Evolutionary conservation across 2,329 filamentous ascomycete species (phyloP).

Genomic region (Drechslerella dactyloides): DNA sequence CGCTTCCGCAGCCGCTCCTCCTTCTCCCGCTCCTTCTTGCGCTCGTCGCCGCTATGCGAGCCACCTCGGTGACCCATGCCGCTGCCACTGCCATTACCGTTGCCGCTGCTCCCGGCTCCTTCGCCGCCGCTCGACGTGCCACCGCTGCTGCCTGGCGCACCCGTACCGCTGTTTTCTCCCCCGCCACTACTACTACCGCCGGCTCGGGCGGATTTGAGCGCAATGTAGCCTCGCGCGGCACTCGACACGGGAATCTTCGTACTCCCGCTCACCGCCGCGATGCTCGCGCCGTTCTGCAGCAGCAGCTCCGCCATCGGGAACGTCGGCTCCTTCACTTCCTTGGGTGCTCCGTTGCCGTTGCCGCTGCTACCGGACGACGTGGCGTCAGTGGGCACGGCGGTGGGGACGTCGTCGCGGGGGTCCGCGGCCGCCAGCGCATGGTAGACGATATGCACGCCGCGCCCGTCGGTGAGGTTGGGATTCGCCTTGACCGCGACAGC

Average conservation of each 20-base stretch:
- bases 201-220: conserved; percentile 70
- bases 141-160: conserved; percentile 35
- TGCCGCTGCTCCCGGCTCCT: conserved; percentile 56
- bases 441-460: conserved; percentile 87
- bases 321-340: conserved; percentile 66
- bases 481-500: conserved; percentile 85
- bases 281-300: conserved; percentile 89
- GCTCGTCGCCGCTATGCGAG: conserved; percentile 53
- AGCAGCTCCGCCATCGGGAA: conserved; percentile 92
- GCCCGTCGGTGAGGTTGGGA: conserved; percentile 81
- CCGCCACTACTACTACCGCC: conserved; percentile 65
- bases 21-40: conserved; percentile 66
- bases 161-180: conserved; percentile 49
- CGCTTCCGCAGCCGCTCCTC: conserved; percentile 77
- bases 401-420: conserved; percentile 60
- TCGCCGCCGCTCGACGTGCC: not conserved
- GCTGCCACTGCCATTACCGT: conserved; percentile 26
- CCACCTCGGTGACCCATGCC: conserved; percentile 38
- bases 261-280: conserved; percentile 62
- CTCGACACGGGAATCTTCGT: conserved; percentile 84
- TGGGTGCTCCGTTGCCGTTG: conserved; percentile 53
- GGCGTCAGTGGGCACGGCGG: conserved; percentile 37
- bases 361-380: conserved; percentile 54
- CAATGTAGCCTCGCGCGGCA: conserved; percentile 81
- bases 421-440: conserved; percentile 91